Percentiles rank a stretch among this genome's conserved stretches.
Evolutionary conservation across 495 filamentous ascomycete genomes (phyloP).

Genomic region (Aspergillus mulundensis): DNA sequence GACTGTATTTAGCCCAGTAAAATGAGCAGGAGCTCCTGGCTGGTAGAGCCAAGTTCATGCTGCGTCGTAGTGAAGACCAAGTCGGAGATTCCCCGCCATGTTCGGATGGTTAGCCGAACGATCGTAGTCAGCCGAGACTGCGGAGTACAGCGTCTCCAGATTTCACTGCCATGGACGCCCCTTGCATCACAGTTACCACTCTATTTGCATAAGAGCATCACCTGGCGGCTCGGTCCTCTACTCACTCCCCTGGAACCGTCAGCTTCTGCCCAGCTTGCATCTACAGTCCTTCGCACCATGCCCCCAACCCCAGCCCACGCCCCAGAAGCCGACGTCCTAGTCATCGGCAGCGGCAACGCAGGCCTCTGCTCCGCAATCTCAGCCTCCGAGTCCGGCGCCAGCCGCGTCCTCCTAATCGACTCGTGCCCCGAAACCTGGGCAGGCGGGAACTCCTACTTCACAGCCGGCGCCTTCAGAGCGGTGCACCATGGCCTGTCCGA

Average conservation of each 20-base stretch:
- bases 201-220: background rate
- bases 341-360: conserved; percentile 57
- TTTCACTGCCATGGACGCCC: no score
- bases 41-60: background rate
- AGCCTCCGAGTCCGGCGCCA: conserved; percentile 35
- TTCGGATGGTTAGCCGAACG: background rate
- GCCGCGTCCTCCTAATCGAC: conserved; percentile 46
- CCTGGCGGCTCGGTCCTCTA: no score
- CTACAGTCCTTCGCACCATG: background rate
- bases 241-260: no score
- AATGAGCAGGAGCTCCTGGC: no score
- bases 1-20: no score
- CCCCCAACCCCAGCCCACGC: background rate
- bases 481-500: conserved; percentile 43
- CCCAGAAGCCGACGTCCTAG: conserved; percentile 42
- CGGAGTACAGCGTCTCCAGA: no score
- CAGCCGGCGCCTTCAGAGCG: conserved; percentile 53
- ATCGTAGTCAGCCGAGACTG: background rate
- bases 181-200: no score
- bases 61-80: no score
- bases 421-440: conserved; percentile 50
- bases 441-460: conserved; percentile 57
- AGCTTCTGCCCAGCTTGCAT: no score
- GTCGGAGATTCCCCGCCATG: background rate
- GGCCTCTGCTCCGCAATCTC: conserved; percentile 53